A percentile compares a stretch with the other conserved stretches of the same genome.
Conservation (phyloP, 805 yeast species). For the Candida tibetensis region DNA sequence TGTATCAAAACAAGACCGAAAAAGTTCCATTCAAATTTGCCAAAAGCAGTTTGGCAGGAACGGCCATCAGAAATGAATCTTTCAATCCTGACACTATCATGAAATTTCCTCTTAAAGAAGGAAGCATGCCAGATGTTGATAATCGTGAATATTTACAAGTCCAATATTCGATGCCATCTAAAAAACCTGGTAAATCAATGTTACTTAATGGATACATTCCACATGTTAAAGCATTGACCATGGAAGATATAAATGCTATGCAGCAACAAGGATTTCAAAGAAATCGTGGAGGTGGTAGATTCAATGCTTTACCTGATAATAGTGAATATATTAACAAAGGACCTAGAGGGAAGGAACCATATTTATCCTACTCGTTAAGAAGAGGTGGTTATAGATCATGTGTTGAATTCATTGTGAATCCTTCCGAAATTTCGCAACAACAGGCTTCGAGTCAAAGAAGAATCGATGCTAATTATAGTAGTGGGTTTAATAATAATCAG, state of each 20-base stretch:
- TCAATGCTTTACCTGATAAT: conserved; percentile 29
- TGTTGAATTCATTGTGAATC: conserved; percentile 14
- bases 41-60: conserved; percentile 60
- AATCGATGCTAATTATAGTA: conserved; percentile 10
- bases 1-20: conserved; percentile 40
- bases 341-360: conserved; percentile 35
- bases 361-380: conserved; percentile 31
- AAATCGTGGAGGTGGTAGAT: conserved; percentile 18
- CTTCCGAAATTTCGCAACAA: conserved; percentile 10
- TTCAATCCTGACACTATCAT: conserved; percentile 37
- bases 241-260: conserved; percentile 47
- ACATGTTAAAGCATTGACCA: conserved; percentile 56
- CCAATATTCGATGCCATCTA: conserved; percentile 60
- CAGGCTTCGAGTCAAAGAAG: conserved; percentile 9
- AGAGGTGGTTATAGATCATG: conserved; percentile 39
- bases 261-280: conserved; percentile 46
- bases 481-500: conserved; percentile 10
- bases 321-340: conserved; percentile 39
- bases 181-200: conserved; percentile 72
- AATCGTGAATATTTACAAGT: conserved; percentile 41
- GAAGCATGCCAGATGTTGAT: conserved; percentile 44
- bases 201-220: conserved; percentile 75
- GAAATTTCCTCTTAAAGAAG: conserved; percentile 47
- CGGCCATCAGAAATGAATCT: conserved; percentile 32
- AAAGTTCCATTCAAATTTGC: conserved; percentile 43